Percentiles rank a stretch among this genome's conserved stretches.
phyloP scores from a whole-genome alignment of 2,329 filamentous ascomycete species.

The Alternaria infectoria region DNA sequence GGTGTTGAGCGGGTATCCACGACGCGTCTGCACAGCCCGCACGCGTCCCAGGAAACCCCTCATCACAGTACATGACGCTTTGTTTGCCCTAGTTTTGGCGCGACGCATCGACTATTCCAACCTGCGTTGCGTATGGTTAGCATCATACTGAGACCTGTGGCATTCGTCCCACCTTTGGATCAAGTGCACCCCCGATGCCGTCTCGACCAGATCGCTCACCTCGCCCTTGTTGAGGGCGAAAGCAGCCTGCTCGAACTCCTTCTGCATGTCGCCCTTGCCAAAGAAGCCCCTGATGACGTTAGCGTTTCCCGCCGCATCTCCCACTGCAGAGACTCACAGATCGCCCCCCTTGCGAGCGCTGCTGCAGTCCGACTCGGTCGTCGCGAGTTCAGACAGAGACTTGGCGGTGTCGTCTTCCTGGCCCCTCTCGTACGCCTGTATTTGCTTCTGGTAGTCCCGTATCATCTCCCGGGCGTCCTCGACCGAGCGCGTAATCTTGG shows the following conservation, averaged over 20 bases:
- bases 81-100: constrained; percentile 1
- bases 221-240: constrained; percentile 88
- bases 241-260: constrained; percentile 95
- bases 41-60: constrained; percentile 16
- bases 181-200: constrained; percentile 90
- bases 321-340: constrained; percentile 62
- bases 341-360: constrained; percentile 94
- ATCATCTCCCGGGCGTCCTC: constrained; percentile 85
- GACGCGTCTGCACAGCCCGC: constrained; percentile 7
- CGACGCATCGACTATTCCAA: constrained; percentile 21
- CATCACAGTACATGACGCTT: constrained; percentile 10
- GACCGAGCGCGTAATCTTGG: constrained; percentile 85
- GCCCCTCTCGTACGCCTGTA: constrained; percentile 68
- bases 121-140: constrained; percentile 27
- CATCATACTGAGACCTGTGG: background rate
- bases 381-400: constrained; percentile 79
- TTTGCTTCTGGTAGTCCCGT: constrained; percentile 74
- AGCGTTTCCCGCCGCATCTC: background rate
- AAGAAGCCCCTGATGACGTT: constrained; percentile 74
- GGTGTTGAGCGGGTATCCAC: constrained; percentile 17
- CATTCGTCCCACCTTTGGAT: constrained; percentile 74
- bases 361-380: constrained; percentile 91
- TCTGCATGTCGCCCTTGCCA: constrained; percentile 94
- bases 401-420: constrained; percentile 34
- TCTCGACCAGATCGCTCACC: constrained; percentile 86